Evolutionary conservation across 164 flowering plant genomes (phyloP).

Genomic region (Platanus orientalis): DNA sequence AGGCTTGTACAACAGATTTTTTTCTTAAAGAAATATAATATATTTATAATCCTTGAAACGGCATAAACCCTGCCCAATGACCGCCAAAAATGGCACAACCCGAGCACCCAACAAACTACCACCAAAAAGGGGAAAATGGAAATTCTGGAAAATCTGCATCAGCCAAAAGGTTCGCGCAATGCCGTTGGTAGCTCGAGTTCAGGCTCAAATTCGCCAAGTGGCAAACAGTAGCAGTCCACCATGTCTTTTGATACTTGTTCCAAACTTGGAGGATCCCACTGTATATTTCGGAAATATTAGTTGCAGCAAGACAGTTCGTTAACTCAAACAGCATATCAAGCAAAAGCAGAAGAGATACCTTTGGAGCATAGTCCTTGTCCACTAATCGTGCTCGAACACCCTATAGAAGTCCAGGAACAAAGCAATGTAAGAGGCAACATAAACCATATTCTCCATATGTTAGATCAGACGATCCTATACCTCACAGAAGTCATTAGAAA

Average conservation of each 20-base stretch:
- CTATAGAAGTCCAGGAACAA: slow-evolving; percentile 24
- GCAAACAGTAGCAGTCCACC: slow-evolving; percentile 64
- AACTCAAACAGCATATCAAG: background rate
- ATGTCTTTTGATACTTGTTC: slow-evolving; percentile 71
- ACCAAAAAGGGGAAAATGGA: background rate
- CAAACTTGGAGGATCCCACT: slow-evolving; percentile 84
- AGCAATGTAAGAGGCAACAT: background rate
- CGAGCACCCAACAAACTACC: background rate
- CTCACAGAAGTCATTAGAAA: slow-evolving; percentile 79
- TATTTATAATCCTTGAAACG: too few species aligned
- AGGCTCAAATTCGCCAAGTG: slow-evolving; percentile 51
- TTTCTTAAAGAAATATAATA: too few species aligned
- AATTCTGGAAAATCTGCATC: slow-evolving; percentile 7
- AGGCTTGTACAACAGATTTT: too few species aligned
- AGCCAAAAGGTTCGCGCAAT: slow-evolving; percentile 62
- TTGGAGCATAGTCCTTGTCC: slow-evolving; percentile 85
- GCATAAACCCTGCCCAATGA: too few species aligned
- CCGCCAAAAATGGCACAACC: background rate
- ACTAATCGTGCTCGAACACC: slow-evolving; percentile 83
- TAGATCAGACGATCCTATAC: slow-evolving; percentile 25
- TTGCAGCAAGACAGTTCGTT: background rate
- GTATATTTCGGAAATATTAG: slow-evolving; percentile 16
- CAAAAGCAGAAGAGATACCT: slow-evolving; percentile 39
- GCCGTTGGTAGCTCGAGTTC: slow-evolving; percentile 66
- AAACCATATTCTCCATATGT: background rate